A percentile compares a stretch with the other conserved stretches of the same genome.
Conservation (phyloP, 2,329 filamentous ascomycete genomes). For the Ceratocystis cubensis region DNA sequence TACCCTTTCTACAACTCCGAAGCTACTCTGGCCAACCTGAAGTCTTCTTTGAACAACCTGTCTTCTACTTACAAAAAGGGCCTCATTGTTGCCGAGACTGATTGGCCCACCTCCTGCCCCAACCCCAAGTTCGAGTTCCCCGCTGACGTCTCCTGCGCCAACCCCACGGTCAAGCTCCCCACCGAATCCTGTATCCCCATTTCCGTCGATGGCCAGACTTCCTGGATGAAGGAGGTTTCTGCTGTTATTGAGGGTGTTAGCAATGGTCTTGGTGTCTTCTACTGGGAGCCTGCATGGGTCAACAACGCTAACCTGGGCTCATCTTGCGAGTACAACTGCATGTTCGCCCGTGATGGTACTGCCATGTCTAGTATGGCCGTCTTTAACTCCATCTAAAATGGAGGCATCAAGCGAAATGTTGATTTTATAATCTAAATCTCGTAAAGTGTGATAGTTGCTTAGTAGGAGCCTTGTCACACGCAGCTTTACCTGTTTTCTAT, state of each 20-base stretch:
- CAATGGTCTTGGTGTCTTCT: constrained; percentile 50
- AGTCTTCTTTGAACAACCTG: constrained; percentile 45
- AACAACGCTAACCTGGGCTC: constrained; percentile 52
- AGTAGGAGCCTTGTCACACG: background rate
- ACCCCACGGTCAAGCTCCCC: constrained; percentile 46
- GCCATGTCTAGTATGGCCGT: constrained; percentile 35
- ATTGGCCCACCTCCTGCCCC: constrained; percentile 56
- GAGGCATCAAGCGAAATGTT: background rate
- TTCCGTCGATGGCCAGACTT: constrained; percentile 48
- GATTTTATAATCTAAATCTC: background rate
- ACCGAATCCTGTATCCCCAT: constrained; percentile 49
- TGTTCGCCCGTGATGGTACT: constrained; percentile 46
- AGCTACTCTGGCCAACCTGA: constrained; percentile 47
- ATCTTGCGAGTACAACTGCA: constrained; percentile 50
- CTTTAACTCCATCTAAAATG: constrained; percentile 13
- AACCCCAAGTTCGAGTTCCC: constrained; percentile 49
- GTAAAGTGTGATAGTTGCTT: background rate
- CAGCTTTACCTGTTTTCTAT: background rate
- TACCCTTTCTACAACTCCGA: constrained; percentile 56
- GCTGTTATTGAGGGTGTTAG: constrained; percentile 40
- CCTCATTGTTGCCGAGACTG: constrained; percentile 55
- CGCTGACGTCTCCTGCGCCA: constrained; percentile 37
- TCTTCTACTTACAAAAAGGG: constrained; percentile 50
- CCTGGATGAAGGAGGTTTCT: constrained; percentile 49
- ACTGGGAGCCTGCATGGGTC: constrained; percentile 65